A percentile compares a stretch with the other conserved stretches of the same genome.
Conservation (phyloP, 371 early-diverging fungal genomes). For the Saksenaea oblongispora region DNA sequence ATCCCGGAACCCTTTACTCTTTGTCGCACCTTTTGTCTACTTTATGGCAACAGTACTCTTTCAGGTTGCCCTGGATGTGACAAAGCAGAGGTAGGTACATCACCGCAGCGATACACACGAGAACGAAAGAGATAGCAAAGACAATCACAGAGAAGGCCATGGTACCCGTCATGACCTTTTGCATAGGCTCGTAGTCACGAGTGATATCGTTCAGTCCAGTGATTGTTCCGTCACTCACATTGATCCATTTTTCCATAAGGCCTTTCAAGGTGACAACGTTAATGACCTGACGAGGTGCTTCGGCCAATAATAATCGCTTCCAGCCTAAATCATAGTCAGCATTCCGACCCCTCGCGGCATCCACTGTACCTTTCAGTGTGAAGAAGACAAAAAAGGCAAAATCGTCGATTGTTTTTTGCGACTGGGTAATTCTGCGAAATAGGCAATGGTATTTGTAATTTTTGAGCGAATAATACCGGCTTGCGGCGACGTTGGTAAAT, state of each 20-base stretch:
- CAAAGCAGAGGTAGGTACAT: constrained; percentile 82
- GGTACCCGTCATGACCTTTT: constrained; percentile 41
- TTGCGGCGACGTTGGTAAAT: constrained; percentile 75
- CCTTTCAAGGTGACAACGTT: constrained; percentile 39
- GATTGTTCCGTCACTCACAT: constrained; percentile 15
- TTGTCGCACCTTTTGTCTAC: constrained; percentile 78
- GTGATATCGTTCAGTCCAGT: constrained; percentile 23
- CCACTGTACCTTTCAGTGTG: constrained; percentile 67
- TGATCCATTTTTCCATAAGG: constrained; percentile 31
- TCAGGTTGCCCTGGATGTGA: constrained; percentile 85
- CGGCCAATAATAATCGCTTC: constrained; percentile 86
- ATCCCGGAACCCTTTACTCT: neutral
- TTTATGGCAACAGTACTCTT: constrained; percentile 91
- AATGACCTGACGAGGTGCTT: constrained; percentile 83
- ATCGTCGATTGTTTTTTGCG: constrained; percentile 62
- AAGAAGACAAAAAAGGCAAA: constrained; percentile 88
- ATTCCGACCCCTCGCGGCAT: neutral
- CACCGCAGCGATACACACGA: constrained; percentile 64
- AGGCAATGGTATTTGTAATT: constrained; percentile 82
- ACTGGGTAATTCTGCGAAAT: constrained; percentile 71
- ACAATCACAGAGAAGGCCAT: constrained; percentile 44
- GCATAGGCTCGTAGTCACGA: constrained; percentile 22
- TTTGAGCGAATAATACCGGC: constrained; percentile 58
- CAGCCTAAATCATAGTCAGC: constrained; percentile 52
- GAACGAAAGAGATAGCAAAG: constrained; percentile 54